Evolutionary conservation across 2,329 filamentous ascomycete species (phyloP).

Genomic region (Alternaria incomplexa): DNA sequence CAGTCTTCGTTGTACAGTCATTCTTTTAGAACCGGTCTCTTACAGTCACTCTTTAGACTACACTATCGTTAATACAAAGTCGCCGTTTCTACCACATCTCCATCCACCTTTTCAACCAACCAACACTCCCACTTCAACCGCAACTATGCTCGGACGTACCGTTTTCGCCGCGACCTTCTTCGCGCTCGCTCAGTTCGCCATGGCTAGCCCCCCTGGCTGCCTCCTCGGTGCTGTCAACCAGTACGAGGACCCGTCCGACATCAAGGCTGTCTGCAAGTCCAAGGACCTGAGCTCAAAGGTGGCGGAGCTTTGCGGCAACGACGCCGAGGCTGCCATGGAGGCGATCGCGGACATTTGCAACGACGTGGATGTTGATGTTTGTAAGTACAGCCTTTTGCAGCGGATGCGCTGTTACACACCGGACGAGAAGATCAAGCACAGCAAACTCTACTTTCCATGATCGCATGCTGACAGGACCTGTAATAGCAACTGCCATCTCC

Average conservation of each 20-base stretch:
- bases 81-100: slow-evolving; percentile 3
- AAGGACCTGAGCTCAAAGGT: slow-evolving; percentile 34
- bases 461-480: slow-evolving; percentile 1
- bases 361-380: slow-evolving; percentile 32
- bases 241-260: slow-evolving; percentile 33
- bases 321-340: slow-evolving; percentile 27
- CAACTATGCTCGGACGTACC: slow-evolving; percentile 38
- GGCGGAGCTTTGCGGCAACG: slow-evolving; percentile 31
- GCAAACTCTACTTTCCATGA: not conserved
- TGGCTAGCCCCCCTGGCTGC: slow-evolving; percentile 35
- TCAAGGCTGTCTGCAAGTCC: slow-evolving; percentile 35
- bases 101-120: not conserved
- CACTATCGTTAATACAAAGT: slow-evolving; percentile 13
- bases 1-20: slow-evolving; percentile 19
- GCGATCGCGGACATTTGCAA: slow-evolving; percentile 40
- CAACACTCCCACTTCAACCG: slow-evolving; percentile 2
- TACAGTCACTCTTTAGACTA: slow-evolving; percentile 26
- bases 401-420: not conserved
- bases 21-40: slow-evolving; percentile 10
- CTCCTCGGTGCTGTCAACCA: slow-evolving; percentile 40
- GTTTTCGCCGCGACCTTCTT: slow-evolving; percentile 33
- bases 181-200: slow-evolving; percentile 29
- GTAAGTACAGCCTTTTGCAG: slow-evolving; percentile 24
- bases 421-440: not conserved
- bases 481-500: slow-evolving; percentile 24